Percentiles rank a stretch among this genome's conserved stretches.
Evolutionary conservation across 306 rosid genomes (phyloP).

Genomic region (Acmispon strigosus): DNA sequence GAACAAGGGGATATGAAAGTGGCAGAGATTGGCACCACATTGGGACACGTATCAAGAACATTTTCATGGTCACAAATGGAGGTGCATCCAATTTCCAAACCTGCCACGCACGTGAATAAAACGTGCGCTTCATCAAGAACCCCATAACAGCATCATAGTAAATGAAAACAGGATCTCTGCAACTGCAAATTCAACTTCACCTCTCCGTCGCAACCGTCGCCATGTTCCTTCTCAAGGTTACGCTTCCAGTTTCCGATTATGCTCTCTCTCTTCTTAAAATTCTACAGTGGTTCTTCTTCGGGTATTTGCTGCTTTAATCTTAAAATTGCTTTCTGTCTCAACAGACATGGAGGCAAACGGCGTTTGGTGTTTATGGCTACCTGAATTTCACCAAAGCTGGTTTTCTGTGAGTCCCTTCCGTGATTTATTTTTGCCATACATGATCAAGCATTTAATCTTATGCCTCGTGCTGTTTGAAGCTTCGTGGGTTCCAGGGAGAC

Average conservation of each 20-base stretch:
- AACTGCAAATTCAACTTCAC: slow-evolving; percentile 7
- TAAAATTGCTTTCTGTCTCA: not conserved
- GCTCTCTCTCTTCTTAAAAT: not conserved
- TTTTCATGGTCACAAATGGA: no score
- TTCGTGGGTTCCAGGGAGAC: no score
- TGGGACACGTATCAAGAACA: no score
- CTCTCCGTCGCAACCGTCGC: slow-evolving; percentile 29
- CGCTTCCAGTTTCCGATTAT: not conserved
- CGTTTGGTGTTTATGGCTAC: slow-evolving; percentile 74
- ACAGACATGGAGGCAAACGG: slow-evolving; percentile 76
- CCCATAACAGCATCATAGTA: not conserved
- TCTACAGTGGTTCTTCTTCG: not conserved
- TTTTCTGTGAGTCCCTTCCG: slow-evolving; percentile 44
- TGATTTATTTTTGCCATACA: not conserved
- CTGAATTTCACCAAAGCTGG: slow-evolving; percentile 86
- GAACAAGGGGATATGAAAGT: no score
- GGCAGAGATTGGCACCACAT: no score
- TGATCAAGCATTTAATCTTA: no score
- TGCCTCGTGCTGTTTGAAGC: no score
- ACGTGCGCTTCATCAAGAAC: no score
- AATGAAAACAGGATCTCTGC: slow-evolving; percentile 13
- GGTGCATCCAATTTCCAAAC: no score
- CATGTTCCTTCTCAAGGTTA: slow-evolving; percentile 73
- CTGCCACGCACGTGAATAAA: no score
- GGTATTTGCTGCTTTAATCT: not conserved